Percentiles rank a stretch among this genome's conserved stretches.
phyloP scores from a whole-genome alignment of 805 yeast species.

The Clavispora santaluciae region DNA sequence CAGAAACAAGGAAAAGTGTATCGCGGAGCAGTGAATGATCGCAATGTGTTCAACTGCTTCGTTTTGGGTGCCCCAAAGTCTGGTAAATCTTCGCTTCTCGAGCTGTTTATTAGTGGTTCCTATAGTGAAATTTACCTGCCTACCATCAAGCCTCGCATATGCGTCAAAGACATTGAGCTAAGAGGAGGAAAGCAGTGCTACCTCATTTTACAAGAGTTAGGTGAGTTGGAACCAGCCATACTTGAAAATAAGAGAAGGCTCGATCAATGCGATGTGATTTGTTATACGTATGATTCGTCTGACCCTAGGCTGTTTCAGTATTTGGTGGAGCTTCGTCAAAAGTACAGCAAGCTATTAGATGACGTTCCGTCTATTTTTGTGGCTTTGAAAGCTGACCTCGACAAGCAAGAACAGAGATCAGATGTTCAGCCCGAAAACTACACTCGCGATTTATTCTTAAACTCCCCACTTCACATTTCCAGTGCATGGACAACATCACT shows the following conservation, averaged over 20 bases:
- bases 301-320: slow-evolving; percentile 93
- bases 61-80: slow-evolving; percentile 79
- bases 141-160: slow-evolving; percentile 73
- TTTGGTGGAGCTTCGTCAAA: slow-evolving; percentile 62
- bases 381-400: slow-evolving; percentile 92
- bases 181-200: slow-evolving; percentile 96
- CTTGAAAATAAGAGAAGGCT: slow-evolving; percentile 64
- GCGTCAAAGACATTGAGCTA: slow-evolving; percentile 88
- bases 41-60: slow-evolving; percentile 90
- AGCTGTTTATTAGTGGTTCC: slow-evolving; percentile 73
- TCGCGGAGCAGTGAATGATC: slow-evolving; percentile 65
- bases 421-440: slow-evolving; percentile 84
- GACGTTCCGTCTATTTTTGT: slow-evolving; percentile 80
- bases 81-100: slow-evolving; percentile 83
- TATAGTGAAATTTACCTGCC: slow-evolving; percentile 73
- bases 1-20: slow-evolving; percentile 60
- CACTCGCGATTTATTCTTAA: slow-evolving; percentile 58
- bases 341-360: slow-evolving; percentile 52
- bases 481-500: slow-evolving; percentile 86
- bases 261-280: slow-evolving; percentile 85
- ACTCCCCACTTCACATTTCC: slow-evolving; percentile 87
- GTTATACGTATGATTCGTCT: slow-evolving; percentile 87
- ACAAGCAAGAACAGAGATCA: slow-evolving; percentile 89
- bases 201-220: slow-evolving; percentile 83
- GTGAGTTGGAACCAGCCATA: slow-evolving; percentile 79